Evolutionary conservation across 176 grass and related monocot species (phyloP).

Genomic region (Oryza meridionalis): DNA sequence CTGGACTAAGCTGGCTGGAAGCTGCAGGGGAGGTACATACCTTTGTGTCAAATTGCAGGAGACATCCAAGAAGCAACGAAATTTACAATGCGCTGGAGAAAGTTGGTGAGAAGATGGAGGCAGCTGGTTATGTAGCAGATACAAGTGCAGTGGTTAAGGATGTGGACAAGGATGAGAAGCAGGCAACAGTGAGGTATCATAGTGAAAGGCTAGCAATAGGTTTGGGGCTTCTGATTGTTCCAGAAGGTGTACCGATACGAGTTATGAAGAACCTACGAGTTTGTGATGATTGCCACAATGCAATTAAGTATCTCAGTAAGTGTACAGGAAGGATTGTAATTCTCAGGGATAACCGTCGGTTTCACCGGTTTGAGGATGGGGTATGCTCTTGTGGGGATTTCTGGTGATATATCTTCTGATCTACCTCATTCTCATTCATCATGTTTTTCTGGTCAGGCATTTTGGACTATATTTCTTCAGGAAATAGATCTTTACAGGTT

Average conservation of each 20-base stretch:
- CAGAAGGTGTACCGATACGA: constrained; percentile 75
- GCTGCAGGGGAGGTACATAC: constrained; percentile 76
- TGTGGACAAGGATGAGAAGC: constrained; percentile 69
- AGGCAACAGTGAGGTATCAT: constrained; percentile 73
- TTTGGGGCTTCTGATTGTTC: constrained; percentile 77
- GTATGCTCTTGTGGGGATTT: constrained; percentile 89
- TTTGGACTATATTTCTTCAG: background rate
- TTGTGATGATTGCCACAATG: constrained; percentile 92
- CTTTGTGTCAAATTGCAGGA: constrained; percentile 77
- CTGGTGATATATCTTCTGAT: constrained; percentile 57
- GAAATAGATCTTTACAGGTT: constrained; percentile 17
- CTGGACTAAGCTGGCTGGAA: constrained; percentile 91
- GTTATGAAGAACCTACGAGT: constrained; percentile 96
- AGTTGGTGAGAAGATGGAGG: constrained; percentile 82
- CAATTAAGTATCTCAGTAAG: constrained; percentile 85
- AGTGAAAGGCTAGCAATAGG: constrained; percentile 92
- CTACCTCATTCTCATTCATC: constrained; percentile 5
- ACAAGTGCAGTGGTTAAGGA: constrained; percentile 78
- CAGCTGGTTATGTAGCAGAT: constrained; percentile 76
- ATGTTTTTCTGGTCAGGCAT: background rate
- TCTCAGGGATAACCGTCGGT: constrained; percentile 81
- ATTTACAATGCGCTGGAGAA: constrained; percentile 72
- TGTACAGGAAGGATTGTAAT: constrained; percentile 79
- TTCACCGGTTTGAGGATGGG: constrained; percentile 85
- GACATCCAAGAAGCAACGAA: constrained; percentile 65